These are phyloP conservation scores for Yamadazyma endophytica DNA, from an alignment of 805 yeast species.

Conservation along the genomic window DNA sequence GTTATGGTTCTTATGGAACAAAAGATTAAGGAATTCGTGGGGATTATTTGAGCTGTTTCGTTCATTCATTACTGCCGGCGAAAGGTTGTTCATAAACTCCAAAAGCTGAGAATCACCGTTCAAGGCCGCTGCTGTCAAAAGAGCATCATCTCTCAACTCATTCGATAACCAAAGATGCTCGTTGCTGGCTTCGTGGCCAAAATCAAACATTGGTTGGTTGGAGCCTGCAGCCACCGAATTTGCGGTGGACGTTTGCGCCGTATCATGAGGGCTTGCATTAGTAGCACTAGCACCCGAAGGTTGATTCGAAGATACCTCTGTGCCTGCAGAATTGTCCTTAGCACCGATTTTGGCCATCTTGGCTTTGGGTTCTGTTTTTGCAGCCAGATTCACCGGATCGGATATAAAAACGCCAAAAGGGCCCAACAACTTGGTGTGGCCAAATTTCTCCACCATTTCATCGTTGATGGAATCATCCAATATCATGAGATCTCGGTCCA, in stretches of 20 bases:
- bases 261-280: background rate
- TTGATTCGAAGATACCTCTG: too few relatives aligned
- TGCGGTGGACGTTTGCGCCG: background rate
- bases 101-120: slow-evolving; percentile 57
- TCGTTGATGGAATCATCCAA: slow-evolving; percentile 46
- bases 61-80: slow-evolving; percentile 5
- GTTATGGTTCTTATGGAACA: slow-evolving; percentile 44
- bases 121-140: slow-evolving; percentile 68
- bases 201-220: too few relatives aligned
- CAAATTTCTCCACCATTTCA: slow-evolving; percentile 28
- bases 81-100: slow-evolving; percentile 40
- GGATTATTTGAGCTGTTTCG: slow-evolving; percentile 5
- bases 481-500: slow-evolving; percentile 64
- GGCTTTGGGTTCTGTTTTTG: slow-evolving; percentile 8
- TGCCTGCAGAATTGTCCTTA: background rate
- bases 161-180: slow-evolving; percentile 69
- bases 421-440: slow-evolving; percentile 55
- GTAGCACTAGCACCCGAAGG: too few relatives aligned
- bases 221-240: too few relatives aligned
- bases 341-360: slow-evolving; percentile 5
- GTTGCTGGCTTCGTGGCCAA: slow-evolving; percentile 2
- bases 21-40: slow-evolving; percentile 43
- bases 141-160: slow-evolving; percentile 67
- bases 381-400: too few relatives aligned
- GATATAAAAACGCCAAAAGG: slow-evolving; percentile 87